Base-by-base conservation (phyloP, 768 basidiomycete genomes). In the Macrolepiota albuminosa region DNA sequence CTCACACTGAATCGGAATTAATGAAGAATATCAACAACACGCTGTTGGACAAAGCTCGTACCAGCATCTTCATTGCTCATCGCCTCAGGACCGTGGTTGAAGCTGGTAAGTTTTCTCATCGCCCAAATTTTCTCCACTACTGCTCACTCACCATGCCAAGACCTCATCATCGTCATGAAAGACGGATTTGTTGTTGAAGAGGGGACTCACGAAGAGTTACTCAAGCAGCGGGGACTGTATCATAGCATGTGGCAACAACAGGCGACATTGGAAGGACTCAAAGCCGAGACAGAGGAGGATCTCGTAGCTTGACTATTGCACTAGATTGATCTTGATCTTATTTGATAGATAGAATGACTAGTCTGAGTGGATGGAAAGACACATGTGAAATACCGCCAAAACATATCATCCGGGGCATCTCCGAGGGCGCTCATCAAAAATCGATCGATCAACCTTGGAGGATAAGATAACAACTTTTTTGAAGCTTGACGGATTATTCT, bases 31-130 rank as follows among this genome's bases (percentile, higher is more conserved):
- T 99, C 73, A 90, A 98, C 66, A 77, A 73, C 21, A 86, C 85
- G 0, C 76, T 98, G 37, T 74, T 89, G 37, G 85, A 89, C 63
- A 88, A 89, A 64, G 78, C 84, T 4, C 83, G 95, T 48, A 99
- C 97, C 33, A 95, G 93, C 62, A 91, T 99, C 62, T 99, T 99
- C 69, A 95, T 99, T 60, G 97, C 97, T 0, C 97, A 99, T 72
- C 81, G 92, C 54, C 74, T 99, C 47, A 84, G 93, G 45, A 96
- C 94, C 0, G 84, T 97, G 21, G 86, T 94, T 29, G 94, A 96
- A 72, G 85, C 94, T n/a, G 93, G 91, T 87, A 64, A 61, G 80
- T 75, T 14, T 11, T 3, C 54, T 18, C 11, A 24, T 29, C 14
- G 1, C 18, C 14, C 2, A 2, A 18, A n/a, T 9, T 21, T 26